Conservation (phyloP, 2,329 filamentous ascomycete genomes). For the Trichoderma brevicompactum region DNA sequence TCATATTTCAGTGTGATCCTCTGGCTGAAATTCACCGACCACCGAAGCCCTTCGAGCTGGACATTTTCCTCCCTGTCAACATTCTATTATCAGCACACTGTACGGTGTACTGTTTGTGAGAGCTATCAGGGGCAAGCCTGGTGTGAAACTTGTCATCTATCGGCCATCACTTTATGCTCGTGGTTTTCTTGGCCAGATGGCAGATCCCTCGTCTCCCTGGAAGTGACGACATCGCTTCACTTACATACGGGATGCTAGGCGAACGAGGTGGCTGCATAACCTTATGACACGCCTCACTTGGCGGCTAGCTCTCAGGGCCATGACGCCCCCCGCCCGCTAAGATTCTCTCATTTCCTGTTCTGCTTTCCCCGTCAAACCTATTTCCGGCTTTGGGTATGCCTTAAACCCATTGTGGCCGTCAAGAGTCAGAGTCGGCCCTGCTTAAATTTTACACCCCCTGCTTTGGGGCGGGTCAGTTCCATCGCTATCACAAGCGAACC, state of each 20-base stretch:
- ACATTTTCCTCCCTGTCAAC: background rate
- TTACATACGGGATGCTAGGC: background rate
- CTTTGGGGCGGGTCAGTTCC: background rate
- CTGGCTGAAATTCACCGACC: background rate
- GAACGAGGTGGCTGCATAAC: constrained; percentile 3
- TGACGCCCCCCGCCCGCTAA: constrained; percentile 3
- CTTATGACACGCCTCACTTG: constrained; percentile 17
- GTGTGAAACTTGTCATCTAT: background rate
- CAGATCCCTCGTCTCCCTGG: constrained; percentile 2
- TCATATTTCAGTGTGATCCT: background rate
- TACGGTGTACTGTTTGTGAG: background rate
- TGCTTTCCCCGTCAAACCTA: constrained; percentile 13
- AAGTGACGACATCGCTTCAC: constrained; percentile 18
- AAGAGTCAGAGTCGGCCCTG: background rate
- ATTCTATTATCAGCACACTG: background rate
- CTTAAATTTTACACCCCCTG: constrained; percentile 12
- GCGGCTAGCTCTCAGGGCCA: background rate
- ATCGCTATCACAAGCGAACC: constrained; percentile 15
- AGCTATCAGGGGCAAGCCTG: background rate
- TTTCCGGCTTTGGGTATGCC: constrained; percentile 13
- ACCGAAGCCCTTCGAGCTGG: background rate
- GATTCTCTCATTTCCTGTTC: constrained; percentile 23
- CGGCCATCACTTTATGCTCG: background rate
- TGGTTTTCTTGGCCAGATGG: background rate
- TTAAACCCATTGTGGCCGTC: constrained; percentile 19